Conservation (phyloP, 1,284 basidiomycete genomes). For the Crocinoboletus sp. region DNA sequence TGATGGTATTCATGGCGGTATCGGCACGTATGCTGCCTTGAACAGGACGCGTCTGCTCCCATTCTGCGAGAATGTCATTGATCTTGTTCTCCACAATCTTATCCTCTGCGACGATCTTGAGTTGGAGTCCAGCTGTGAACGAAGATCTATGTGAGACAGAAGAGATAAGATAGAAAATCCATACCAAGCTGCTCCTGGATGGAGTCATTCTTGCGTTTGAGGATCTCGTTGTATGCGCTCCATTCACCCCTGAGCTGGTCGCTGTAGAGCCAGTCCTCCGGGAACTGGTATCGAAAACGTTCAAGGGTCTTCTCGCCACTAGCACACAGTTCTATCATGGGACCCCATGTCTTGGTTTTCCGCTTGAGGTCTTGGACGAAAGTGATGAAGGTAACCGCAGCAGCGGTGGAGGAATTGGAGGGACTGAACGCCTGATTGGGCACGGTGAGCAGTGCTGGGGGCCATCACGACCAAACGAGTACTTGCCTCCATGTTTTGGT, state of each 20-base stretch:
- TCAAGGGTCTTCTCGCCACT: slow-evolving; percentile 96
- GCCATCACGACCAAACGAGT: neutral
- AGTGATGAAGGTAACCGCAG: slow-evolving; percentile 98
- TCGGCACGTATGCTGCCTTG: slow-evolving; percentile 96
- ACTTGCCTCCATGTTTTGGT: slow-evolving; percentile 31
- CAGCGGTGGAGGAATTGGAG: slow-evolving; percentile 83
- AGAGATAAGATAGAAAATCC: slow-evolving; percentile 16
- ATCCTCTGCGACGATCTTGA: slow-evolving; percentile 99
- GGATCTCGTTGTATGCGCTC: slow-evolving; percentile 97
- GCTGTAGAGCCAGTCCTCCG: slow-evolving; percentile 96
- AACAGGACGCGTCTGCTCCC: slow-evolving; percentile 95
- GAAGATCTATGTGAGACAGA: slow-evolving; percentile 1
- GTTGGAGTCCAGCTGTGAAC: slow-evolving; percentile 79
- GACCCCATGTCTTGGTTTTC: slow-evolving; percentile 96
- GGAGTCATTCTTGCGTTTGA: slow-evolving; percentile 96
- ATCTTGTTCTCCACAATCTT: slow-evolving; percentile 96
- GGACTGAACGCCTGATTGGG: slow-evolving; percentile 49
- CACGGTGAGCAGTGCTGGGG: slow-evolving; percentile 10
- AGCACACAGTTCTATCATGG: slow-evolving; percentile 92
- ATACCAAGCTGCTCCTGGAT: slow-evolving; percentile 95
- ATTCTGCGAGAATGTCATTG: slow-evolving; percentile 84
- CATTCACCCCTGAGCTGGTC: slow-evolving; percentile 98
- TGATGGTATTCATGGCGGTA: slow-evolving; percentile 93
- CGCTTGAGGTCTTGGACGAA: slow-evolving; percentile 99
- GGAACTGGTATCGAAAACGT: slow-evolving; percentile 95